Base-by-base conservation (phyloP, 768 basidiomycete species). In the Leccinum broughii region DNA sequence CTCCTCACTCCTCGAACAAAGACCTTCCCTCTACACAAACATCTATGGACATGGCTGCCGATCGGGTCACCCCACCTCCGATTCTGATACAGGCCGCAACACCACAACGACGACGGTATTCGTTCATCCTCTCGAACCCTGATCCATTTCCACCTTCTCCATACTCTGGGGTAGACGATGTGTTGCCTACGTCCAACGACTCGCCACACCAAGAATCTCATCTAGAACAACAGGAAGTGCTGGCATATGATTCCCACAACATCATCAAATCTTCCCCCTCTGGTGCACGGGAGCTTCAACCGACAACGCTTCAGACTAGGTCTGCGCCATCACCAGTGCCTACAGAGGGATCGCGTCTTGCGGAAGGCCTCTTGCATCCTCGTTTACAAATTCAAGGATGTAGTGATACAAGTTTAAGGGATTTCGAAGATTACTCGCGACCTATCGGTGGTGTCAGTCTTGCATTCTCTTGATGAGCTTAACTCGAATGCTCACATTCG, bases 381-480 rank as follows among this genome's bases (percentile, higher is more conserved):
- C 66, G 73, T 14, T 62, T 74, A 41, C 66, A 55, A 22, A 56
- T 49, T 0, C 64, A 70, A 20, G 72, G 70, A 0, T 35, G 44
- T 46, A 74, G 74, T 28, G 67, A 66, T 3, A 49, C 66, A 28
- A 74, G 72, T 53, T 53, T 74, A 55, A 65, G 67, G 57, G 72
- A 74, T 55, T 74, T 74, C 35, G 74, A 74, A 28, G 72, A 74
- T 39, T 74, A 74, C 39, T 74, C 74, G 1, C 68, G 74, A 11
- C 72, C 72, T 4, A 74, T 74, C 14, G 68, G 64, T 32, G 72
- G 74, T 14, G 72, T 75, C 4, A 62, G 73, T 65, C 28, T 35
- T 4, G 20, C 14, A 34, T 44, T 56, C 8, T 48, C 34, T 4
- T 0, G 0, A 17, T 24, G 30, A 39, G 54, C 37, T 28, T 22